These are phyloP conservation scores for Apiotrichum laibachii DNA, from an alignment of 1,284 basidiomycete genomes.

Conservation along the genomic window DNA sequence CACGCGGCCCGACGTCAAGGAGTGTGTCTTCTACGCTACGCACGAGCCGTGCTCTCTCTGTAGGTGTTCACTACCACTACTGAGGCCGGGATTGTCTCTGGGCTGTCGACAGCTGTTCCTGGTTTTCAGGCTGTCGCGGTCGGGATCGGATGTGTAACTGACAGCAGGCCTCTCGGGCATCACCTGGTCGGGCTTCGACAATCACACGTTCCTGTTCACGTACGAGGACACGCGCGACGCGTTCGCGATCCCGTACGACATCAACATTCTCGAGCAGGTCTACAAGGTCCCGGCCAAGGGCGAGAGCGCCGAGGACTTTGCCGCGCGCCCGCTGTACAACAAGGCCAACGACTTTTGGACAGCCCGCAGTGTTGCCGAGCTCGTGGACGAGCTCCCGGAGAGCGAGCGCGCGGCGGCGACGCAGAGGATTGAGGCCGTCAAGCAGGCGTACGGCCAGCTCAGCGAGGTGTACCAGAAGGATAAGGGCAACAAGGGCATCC, in stretches of 20 bases:
- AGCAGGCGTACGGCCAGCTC: conserved; percentile 20
- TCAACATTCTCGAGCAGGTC: conserved; percentile 33
- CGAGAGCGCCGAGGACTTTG: conserved; percentile 18
- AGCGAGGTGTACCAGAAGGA: conserved; percentile 27
- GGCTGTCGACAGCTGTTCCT: too few relatives aligned
- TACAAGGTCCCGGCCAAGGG: conserved; percentile 24
- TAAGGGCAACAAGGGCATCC: conserved; percentile 29
- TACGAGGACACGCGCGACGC: conserved; percentile 32
- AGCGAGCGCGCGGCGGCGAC: conserved; percentile 9
- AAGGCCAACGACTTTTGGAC: conserved; percentile 31
- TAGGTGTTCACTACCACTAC: conserved; percentile 12
- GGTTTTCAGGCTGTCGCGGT: too few relatives aligned
- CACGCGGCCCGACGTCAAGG: conserved; percentile 21
- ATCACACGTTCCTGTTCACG: conserved; percentile 32
- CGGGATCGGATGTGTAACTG: not conserved
- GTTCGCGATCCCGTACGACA: conserved; percentile 36
- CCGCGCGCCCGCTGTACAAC: conserved; percentile 30
- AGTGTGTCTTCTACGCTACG: conserved; percentile 37
- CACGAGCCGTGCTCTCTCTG: conserved; percentile 39
- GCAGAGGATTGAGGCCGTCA: conserved; percentile 18
- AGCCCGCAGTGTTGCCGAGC: conserved; percentile 21
- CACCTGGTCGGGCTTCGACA: conserved; percentile 38
- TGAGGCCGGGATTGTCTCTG: too few relatives aligned
- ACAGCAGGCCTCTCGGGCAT: conserved; percentile 33
- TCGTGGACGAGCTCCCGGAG: conserved; percentile 19